Base-by-base conservation (phyloP, 352 stramenopile species). In the Phytopythium ostracodes region DNA sequence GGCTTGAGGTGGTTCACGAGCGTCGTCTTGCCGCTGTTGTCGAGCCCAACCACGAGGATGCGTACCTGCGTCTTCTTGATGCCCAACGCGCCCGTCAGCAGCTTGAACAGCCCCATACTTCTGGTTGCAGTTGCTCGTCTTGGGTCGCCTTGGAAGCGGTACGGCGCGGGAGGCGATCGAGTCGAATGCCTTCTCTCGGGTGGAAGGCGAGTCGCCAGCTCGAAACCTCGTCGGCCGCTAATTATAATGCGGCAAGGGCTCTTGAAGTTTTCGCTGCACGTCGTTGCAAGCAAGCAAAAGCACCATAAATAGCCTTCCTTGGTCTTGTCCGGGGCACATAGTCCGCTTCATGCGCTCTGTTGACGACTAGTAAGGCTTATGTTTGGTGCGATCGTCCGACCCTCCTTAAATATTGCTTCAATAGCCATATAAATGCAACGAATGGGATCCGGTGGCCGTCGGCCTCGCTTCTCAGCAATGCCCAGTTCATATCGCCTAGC, bases 1-100 rank as follows among this genome's bases (percentile, higher is more conserved):
- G 89, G 90, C 64, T 97, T 97, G 60, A 97, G 76, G 65, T 97
- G 84, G 66, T 97, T 95, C 62, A 97, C 83, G n/a, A 97, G 75
- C 38, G 90, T 97, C 53, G 90, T 96, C 73, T 97, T 97, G 67
- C 90, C 89, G 69, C 83, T 95, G 66, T 96, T 96, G 65, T 97
- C 90, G 29, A 97, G 76, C 5, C 87, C 90, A 2, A 97, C 84
- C 18, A 97, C 82, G 17, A 97, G 76, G 65, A 97, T 97, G 43
- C 86, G 81, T 46, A 94, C 88, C 42, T 91, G 75, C 20, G 74
- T 83, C 71, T 92, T 92, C 70, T 89, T 90, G 60, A 95, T 84
- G 17, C 84, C 85, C 53, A 96, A 66, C 24, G 87, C 84, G 42
- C 65, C 82, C 33, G 83, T 79, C 25, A 96, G 68, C 64, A 86